A percentile compares a stretch with the other conserved stretches of the same genome.
Conservation (phyloP, 208 protist species). For the Tetramitus jugosus region DNA sequence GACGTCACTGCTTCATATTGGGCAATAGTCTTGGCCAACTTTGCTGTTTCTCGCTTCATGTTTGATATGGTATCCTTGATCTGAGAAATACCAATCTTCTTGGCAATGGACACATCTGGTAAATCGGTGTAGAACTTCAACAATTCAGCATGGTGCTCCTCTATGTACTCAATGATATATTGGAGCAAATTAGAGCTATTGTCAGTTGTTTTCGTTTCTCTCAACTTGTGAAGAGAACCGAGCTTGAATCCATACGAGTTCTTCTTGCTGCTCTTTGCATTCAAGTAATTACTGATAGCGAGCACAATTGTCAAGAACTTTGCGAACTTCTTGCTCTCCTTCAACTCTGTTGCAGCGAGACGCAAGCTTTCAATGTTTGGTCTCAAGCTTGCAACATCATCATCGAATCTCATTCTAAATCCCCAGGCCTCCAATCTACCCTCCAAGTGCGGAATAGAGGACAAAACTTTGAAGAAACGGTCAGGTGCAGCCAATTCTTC, state of each 20-base stretch:
- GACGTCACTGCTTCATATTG: no score
- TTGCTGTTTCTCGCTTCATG: neutral
- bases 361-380: conserved; percentile 15
- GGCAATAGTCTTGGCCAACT: neutral
- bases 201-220: conserved; percentile 18
- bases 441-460: neutral
- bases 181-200: neutral
- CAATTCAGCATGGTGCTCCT: neutral
- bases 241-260: conserved; percentile 22
- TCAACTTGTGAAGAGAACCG: neutral
- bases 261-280: conserved; percentile 6
- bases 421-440: conserved; percentile 5
- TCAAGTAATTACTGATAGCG: conserved; percentile 13
- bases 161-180: conserved; percentile 1
- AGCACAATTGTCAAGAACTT: conserved; percentile 12
- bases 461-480: neutral
- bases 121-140: neutral
- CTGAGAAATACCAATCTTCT: neutral
- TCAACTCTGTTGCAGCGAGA: neutral
- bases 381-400: conserved; percentile 5
- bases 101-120: neutral
- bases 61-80: neutral
- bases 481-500: conserved; percentile 4
- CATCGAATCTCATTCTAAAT: conserved; percentile 6
- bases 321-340: conserved; percentile 13